phyloP scores from a whole-genome alignment of 495 filamentous ascomycete species.

The Annulohypoxylon nitens region DNA sequence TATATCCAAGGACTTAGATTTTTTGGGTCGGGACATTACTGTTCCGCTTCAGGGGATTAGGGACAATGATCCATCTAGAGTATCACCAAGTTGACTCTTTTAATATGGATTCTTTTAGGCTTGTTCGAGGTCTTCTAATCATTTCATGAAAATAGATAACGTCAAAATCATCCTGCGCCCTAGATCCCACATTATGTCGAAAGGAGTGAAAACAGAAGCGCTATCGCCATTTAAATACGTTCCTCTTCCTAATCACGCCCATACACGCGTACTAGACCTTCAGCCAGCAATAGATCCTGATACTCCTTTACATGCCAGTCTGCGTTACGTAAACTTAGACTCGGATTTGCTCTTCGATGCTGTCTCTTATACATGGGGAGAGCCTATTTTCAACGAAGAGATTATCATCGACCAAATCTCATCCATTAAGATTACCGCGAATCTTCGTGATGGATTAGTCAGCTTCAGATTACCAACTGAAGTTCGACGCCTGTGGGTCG shows the following conservation, averaged over 20 bases:
- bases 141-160: background rate
- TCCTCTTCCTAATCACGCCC: background rate
- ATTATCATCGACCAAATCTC: background rate
- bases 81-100: background rate
- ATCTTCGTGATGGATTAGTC: background rate
- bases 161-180: background rate
- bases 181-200: background rate
- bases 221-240: background rate
- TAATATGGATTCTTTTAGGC: background rate
- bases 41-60: background rate
- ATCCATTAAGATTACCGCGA: background rate
- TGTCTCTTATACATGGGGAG: background rate
- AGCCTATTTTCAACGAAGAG: background rate
- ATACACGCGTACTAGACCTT: background rate
- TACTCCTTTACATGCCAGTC: background rate
- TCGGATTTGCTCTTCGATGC: background rate
- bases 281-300: background rate
- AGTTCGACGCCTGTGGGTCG: background rate
- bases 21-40: background rate
- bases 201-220: background rate
- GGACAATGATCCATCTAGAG: background rate
- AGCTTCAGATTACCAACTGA: background rate
- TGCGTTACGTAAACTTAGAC: background rate
- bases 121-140: background rate
- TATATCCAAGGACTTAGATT: background rate